phyloP scores from a whole-genome alignment of 495 filamentous ascomycete species.

The Sabuloglossum arenarium region DNA sequence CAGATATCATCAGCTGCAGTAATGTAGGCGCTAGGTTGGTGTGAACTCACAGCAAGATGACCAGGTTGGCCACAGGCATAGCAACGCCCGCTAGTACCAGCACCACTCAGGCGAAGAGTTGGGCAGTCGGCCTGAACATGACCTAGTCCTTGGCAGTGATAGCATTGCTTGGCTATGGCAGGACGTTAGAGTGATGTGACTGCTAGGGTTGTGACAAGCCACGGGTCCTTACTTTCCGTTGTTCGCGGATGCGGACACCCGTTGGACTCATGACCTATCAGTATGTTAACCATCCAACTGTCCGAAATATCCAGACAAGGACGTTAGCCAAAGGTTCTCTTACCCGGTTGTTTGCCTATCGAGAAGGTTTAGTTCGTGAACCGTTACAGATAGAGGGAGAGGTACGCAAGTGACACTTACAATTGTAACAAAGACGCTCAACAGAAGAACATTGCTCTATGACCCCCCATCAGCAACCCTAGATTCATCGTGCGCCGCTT shows the following conservation, averaged over 20 bases:
- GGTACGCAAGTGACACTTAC: slow-evolving; percentile 27
- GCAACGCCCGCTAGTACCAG: slow-evolving; percentile 63
- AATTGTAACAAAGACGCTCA: slow-evolving; percentile 98
- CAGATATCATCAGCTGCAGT: slow-evolving; percentile 4
- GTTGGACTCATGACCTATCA: slow-evolving; percentile 85
- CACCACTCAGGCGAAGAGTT: slow-evolving; percentile 76
- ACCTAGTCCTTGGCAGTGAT: slow-evolving; percentile 95
- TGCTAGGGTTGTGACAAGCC: not conserved
- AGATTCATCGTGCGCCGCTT: not conserved
- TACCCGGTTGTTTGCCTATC: slow-evolving; percentile 21
- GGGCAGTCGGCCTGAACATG: slow-evolving; percentile 99
- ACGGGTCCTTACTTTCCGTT: slow-evolving; percentile 51
- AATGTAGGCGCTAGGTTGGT: slow-evolving; percentile 7
- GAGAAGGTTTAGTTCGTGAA: slow-evolving; percentile 17
- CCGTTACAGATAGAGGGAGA: slow-evolving; percentile 4
- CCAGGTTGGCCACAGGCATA: slow-evolving; percentile 88
- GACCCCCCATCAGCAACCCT: slow-evolving; percentile 5
- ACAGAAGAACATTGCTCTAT: slow-evolving; percentile 87
- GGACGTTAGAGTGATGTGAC: slow-evolving; percentile 13
- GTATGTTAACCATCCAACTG: not conserved
- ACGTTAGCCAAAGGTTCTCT: not conserved
- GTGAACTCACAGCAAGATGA: slow-evolving; percentile 54
- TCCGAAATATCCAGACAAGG: not conserved
- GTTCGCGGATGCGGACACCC: slow-evolving; percentile 88
- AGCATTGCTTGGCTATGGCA: slow-evolving; percentile 79